Base-by-base conservation (phyloP, 192 early-diverging fungal species). In the Spizellomyces punctatus region DNA sequence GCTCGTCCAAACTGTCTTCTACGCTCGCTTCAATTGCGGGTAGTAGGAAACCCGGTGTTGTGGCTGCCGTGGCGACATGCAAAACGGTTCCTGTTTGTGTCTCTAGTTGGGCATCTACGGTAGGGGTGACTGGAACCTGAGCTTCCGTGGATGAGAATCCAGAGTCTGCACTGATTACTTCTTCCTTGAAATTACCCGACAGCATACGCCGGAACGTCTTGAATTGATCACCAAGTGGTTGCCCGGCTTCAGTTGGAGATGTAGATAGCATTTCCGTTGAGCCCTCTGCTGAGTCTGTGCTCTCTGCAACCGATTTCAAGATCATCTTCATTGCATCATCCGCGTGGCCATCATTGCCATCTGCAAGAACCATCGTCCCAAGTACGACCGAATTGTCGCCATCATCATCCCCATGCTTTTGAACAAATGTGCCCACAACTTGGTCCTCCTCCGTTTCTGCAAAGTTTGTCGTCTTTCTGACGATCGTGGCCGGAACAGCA, bases 171-270 rank as follows among this genome's bases (percentile, higher is more conserved):
- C 6, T 17, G 14, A 16, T 42, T 42, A 10, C 49, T 0, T 14
- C 52, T 52, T 54, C 62, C n/a, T 17, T 19, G 71, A 54, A 64
- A 8, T 50, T 10, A 8, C 62, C 61, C 1, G 71, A 48, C 14
- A 72, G 47, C 71, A 72, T 72, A 16, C 21, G 16, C 36, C 71
- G 71, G 63, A 72, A 72, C 10, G 62, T 52, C 7, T 27, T 10
- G n/a, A 72, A 72, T 22, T 63, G n/a, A 46, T 63, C 43, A 36
- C 71, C 71, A 7, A 72, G 63, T 2, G 71, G 62, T 43, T 52
- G 36, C 2, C 61, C 42, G 36, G 21, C 59, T 16, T 61, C 59
- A 27, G 59, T 19, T 54, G 50, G 50, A n/a, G 50, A 54, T 54
- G 50, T 12, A 12, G 50, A n/a, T 2, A 12, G 2, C 17, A n/a